A percentile compares a stretch with the other conserved stretches of the same genome.
Conservation (phyloP, 2,329 filamentous ascomycete species). For the Metarhizium album region DNA sequence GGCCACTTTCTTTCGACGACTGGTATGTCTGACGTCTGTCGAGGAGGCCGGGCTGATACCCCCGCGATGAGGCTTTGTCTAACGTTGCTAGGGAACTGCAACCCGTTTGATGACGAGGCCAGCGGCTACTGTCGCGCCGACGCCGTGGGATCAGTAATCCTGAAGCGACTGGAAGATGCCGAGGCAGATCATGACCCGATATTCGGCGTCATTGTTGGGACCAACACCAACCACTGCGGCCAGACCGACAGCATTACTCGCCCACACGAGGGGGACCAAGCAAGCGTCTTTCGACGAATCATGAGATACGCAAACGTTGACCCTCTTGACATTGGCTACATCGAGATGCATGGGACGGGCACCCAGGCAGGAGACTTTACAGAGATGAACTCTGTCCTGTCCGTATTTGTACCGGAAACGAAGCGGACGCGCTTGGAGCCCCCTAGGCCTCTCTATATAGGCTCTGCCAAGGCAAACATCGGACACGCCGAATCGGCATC, state of each 20-base stretch:
- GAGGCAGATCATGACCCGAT: conserved; percentile 64
- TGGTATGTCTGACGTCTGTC: too few relatives aligned
- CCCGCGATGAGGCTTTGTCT: too few relatives aligned
- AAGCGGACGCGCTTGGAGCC: conserved; percentile 29
- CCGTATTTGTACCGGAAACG: conserved; percentile 33
- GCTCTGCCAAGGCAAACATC: conserved; percentile 47
- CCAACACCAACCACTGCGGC: conserved; percentile 73
- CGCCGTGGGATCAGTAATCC: conserved; percentile 59
- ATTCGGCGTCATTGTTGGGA: conserved; percentile 62
- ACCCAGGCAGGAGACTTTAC: conserved; percentile 78
- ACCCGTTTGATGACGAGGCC: conserved; percentile 69
- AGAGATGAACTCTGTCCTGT: conserved; percentile 70
- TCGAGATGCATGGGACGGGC: conserved; percentile 88
- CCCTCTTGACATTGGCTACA: conserved; percentile 66
- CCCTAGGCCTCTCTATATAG: conserved; percentile 45
- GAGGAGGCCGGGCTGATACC: too few relatives aligned
- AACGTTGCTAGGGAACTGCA: too few relatives aligned
- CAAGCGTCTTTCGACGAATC: conserved; percentile 53
- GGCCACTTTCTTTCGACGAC: conserved; percentile 59
- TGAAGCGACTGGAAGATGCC: conserved; percentile 73
- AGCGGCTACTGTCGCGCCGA: conserved; percentile 79
- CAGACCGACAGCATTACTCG: conserved; percentile 75
- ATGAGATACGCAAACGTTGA: conserved; percentile 64
- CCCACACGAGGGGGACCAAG: conserved; percentile 67
- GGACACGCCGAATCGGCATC: conserved; percentile 37